Base-by-base conservation (phyloP, 169 alveolate genomes). In the Plasmodium gonderi region DNA sequence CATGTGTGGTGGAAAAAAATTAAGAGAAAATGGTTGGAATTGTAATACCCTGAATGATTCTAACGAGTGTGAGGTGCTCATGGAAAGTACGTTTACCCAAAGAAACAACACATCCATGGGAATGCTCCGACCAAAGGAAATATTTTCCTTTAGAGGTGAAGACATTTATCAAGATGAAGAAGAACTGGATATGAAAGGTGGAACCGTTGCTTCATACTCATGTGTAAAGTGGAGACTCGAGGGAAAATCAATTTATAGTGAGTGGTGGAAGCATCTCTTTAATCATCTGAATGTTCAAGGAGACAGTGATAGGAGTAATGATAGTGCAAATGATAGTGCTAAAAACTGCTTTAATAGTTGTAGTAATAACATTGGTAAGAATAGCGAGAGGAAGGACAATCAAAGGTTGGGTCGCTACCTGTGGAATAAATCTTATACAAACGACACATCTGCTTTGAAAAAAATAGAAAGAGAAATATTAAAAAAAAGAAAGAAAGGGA, bases 381-480 rank as follows among this genome's bases (percentile, higher is more conserved):
- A 17, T 17, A 20, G 20, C 3, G 11, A 5, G 31, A 20, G 20
- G 9, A 5, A 17, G 1, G 17, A 14, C 38, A 23, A 12, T 68
- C 31, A 31, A 12, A 5, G 20, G 29, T 17, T 17, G 20, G 64
- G 60, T 11, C 12, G 14, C 44, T 85, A 74, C 45, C 0, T 85
- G 0, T 85, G 92, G 92, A 26, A 12, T 3, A 85, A 85, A n/a
- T 85, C 92, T 8, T 85, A 67, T 23, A 23, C 42, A 8, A 75
- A 75, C 14, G 92, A 85, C 40, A 85, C 87, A 31, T 38, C 20
- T 31, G 60, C 44, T 17, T 65, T 85, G 36, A 85, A 85, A 23
- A 64, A 6, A 47, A 49, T 85, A 20, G 79, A 49, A 49, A 49
- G 65, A 20, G 67, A 72, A 38, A 72, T 74, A 5, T 26, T 68